Evolutionary conservation across 768 basidiomycete species (phyloP).

Genomic region (Ramaria rubella): DNA sequence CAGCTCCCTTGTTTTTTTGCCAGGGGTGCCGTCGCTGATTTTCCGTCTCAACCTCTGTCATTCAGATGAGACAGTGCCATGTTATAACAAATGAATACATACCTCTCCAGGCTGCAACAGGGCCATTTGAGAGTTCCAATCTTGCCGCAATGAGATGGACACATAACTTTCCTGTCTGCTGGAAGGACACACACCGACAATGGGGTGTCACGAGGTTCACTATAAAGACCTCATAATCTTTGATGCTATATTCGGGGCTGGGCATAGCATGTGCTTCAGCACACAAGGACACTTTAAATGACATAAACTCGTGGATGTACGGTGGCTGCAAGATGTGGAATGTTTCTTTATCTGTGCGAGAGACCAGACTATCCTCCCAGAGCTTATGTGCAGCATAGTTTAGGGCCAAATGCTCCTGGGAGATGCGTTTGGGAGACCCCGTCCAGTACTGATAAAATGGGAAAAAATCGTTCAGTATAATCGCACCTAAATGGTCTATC

Average conservation of each 20-base stretch:
- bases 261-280: background rate
- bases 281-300: background rate
- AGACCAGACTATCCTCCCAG: background rate
- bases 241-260: background rate
- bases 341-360: too few relatives aligned
- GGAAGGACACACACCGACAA: background rate
- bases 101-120: background rate
- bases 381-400: background rate
- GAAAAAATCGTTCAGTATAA: conserved; percentile 1
- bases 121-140: background rate
- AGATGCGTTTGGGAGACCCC: background rate
- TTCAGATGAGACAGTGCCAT: too few relatives aligned
- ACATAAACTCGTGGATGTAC: too few relatives aligned
- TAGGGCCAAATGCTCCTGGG: background rate
- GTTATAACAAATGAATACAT: too few relatives aligned
- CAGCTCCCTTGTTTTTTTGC: too few relatives aligned
- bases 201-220: background rate
- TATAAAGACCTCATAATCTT: background rate
- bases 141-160: background rate
- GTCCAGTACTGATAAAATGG: conserved; percentile 1
- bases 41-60: too few relatives aligned
- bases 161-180: conserved; percentile 1
- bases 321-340: too few relatives aligned
- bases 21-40: too few relatives aligned
- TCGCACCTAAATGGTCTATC: background rate